Evolutionary conservation across 306 rosid genomes (phyloP).

Genomic region (Castanea crenata): DNA sequence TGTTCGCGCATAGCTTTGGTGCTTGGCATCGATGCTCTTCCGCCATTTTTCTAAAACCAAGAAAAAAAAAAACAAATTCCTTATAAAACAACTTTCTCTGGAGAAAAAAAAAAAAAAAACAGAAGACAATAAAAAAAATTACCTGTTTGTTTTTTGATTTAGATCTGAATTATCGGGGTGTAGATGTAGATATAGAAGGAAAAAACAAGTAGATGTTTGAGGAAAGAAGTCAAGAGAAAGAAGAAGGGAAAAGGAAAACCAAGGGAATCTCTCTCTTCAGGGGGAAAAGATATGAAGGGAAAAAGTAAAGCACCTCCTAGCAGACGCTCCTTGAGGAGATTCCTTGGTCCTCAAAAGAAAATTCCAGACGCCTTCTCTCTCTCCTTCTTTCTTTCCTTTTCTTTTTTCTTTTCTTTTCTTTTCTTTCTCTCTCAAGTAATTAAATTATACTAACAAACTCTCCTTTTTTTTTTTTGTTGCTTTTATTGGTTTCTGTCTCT

Average conservation of each 20-base stretch:
- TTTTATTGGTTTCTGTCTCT: not conserved
- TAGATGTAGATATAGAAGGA: not conserved
- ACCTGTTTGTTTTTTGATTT: no score
- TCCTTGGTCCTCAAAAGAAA: conserved; percentile 37
- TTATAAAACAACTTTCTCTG: not conserved
- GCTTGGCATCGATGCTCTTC: conserved; percentile 87
- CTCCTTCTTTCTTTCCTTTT: no score
- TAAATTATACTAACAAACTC: conserved; percentile 13
- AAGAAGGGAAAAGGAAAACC: conserved; percentile 9
- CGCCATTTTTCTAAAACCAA: conserved; percentile 44
- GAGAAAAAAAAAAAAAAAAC: no score
- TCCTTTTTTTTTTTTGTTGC: no score
- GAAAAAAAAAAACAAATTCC: not conserved
- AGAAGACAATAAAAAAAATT: no score
- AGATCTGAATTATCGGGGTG: not conserved
- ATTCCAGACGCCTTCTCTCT: conserved; percentile 31
- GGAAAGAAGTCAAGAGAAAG: not conserved
- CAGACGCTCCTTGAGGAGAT: conserved; percentile 16
- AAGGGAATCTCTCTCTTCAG: conserved; percentile 6
- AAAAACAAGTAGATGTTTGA: not conserved
- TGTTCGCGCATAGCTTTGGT: conserved; percentile 66
- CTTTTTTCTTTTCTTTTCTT: not conserved
- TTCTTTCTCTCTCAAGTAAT: no score
- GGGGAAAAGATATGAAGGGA: not conserved
- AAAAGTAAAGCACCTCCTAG: conserved; percentile 35